Conservation (phyloP, 805 yeast genomes). For the Myxozyma monticola region DNA sequence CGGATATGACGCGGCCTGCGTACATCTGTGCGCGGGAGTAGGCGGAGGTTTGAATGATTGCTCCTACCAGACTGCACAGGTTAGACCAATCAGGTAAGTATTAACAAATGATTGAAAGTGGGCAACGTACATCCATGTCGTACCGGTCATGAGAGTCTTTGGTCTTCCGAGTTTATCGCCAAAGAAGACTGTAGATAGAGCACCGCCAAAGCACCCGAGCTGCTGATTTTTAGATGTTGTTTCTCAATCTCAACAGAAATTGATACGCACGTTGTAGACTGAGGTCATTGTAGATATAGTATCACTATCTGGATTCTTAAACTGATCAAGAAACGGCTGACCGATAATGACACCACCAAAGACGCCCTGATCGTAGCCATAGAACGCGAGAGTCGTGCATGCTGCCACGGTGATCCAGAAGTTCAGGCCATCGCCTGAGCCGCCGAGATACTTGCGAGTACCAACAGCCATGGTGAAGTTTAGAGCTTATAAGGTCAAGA, state of each 20-base stretch:
- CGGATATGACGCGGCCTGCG: conserved; percentile 69
- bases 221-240: conserved; percentile 33
- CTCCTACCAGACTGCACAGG: conserved; percentile 53
- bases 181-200: conserved; percentile 57
- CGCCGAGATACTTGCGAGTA: conserved; percentile 21
- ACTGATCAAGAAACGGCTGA: conserved; percentile 22
- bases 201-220: conserved; percentile 74
- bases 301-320: conserved; percentile 18
- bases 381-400: conserved; percentile 29
- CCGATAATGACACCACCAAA: conserved; percentile 30
- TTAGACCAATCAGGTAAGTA: no score
- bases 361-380: conserved; percentile 30
- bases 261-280: conserved; percentile 16
- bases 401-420: conserved; percentile 24
- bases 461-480: conserved; percentile 1
- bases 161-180: conserved; percentile 71
- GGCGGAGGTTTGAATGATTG: conserved; percentile 46
- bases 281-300: conserved; percentile 22
- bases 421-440: conserved; percentile 24
- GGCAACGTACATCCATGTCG: conserved; percentile 35
- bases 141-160: conserved; percentile 57
- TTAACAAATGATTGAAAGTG: conserved; percentile 49
- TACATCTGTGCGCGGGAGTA: conserved; percentile 67
- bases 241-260: neutral
- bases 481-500: neutral